These are phyloP conservation scores for Vitis labrusca DNA, from an alignment of 164 flowering plant species.

Conservation along the genomic window DNA sequence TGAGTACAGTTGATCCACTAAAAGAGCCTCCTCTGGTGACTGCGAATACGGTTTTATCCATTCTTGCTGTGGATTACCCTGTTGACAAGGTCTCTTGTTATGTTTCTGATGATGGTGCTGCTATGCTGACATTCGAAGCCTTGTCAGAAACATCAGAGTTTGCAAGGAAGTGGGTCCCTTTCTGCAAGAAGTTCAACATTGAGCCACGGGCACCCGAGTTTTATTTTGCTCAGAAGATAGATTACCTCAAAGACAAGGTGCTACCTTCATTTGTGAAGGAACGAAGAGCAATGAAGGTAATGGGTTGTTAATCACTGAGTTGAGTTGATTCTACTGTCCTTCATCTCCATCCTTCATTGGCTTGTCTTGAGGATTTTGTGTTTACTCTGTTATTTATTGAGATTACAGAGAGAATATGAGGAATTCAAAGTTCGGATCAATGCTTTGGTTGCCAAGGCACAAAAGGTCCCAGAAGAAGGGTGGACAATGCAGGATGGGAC, in stretches of 20 bases:
- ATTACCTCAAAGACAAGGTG: conserved; percentile 66
- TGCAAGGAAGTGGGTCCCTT: conserved; percentile 76
- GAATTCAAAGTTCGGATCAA: conserved; percentile 75
- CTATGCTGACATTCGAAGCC: conserved; percentile 75
- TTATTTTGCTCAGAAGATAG: conserved; percentile 65
- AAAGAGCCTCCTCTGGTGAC: conserved; percentile 73
- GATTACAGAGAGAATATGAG: conserved; percentile 72
- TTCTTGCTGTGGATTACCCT: conserved; percentile 75
- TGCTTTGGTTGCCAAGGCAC: conserved; percentile 69
- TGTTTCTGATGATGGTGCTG: conserved; percentile 85
- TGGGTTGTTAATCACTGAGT: neutral
- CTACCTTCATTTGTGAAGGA: conserved; percentile 66
- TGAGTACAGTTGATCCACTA: conserved; percentile 70
- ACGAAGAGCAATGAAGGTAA: conserved; percentile 74
- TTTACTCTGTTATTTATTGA: conserved; percentile 1
- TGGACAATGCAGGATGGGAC: conserved; percentile 87
- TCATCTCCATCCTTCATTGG: neutral
- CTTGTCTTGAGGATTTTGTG: neutral
- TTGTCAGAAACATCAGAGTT: conserved; percentile 72
- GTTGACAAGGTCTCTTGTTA: conserved; percentile 69
- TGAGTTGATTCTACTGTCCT: neutral
- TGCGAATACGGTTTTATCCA: conserved; percentile 75
- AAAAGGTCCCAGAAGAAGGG: conserved; percentile 75
- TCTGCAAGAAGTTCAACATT: conserved; percentile 65
- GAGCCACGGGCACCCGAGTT: conserved; percentile 79